Evolutionary conservation across 2,329 filamentous ascomycete genomes (phyloP).

Genomic region (Xylariaceae sp.): DNA sequence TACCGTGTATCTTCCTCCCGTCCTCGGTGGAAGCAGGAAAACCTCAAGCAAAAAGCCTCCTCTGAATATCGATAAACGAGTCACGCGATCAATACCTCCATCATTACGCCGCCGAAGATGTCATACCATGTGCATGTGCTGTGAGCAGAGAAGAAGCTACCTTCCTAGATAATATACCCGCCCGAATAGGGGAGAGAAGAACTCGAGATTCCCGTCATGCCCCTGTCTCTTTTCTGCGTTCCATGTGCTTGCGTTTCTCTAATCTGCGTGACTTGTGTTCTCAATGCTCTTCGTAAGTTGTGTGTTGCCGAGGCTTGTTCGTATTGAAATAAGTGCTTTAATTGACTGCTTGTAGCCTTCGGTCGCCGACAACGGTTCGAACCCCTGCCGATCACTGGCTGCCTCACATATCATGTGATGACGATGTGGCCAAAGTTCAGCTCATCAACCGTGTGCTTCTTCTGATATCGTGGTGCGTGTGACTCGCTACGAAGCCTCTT

Average conservation of each 20-base stretch:
- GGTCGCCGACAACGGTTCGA: no score
- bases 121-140: neutral
- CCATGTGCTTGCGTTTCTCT: no score
- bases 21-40: neutral
- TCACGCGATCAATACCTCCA: neutral
- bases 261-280: no score
- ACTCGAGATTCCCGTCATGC: neutral
- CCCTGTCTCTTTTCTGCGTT: neutral
- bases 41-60: neutral
- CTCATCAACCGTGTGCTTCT: no score
- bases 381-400: no score
- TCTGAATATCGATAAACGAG: neutral
- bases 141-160: neutral
- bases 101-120: neutral
- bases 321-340: no score
- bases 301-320: neutral
- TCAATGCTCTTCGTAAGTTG: neutral
- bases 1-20: neutral
- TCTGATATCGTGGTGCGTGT: no score
- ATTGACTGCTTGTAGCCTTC: no score
- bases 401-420: no score
- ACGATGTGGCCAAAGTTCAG: no score
- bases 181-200: neutral
- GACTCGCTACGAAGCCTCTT: no score
- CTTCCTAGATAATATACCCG: neutral